Evolutionary conservation across 345 rosid species (phyloP).

Genomic region (Excoecaria cochinchinensis): DNA sequence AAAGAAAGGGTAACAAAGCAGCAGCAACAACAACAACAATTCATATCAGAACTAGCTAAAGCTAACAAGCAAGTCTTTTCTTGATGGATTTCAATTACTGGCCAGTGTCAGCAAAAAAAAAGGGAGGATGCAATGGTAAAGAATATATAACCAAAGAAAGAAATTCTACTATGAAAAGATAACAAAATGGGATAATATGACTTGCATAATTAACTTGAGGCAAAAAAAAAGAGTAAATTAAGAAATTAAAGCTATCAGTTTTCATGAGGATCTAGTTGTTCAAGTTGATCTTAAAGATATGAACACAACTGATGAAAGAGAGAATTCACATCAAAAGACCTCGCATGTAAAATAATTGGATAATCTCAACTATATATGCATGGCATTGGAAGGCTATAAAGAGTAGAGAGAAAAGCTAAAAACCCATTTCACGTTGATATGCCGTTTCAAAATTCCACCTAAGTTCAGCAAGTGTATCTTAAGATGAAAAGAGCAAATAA

Average conservation of each 20-base stretch:
- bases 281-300: neutral
- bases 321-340: neutral
- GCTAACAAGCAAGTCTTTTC: conserved; percentile 1
- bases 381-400: neutral
- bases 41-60: neutral
- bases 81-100: neutral
- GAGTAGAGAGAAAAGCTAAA: neutral
- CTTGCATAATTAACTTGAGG: neutral
- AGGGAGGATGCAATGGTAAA: neutral
- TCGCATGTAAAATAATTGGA: neutral
- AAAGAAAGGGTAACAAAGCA: neutral
- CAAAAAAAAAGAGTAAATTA: neutral
- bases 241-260: neutral
- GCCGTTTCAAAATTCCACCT: neutral
- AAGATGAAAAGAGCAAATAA: neutral
- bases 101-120: neutral
- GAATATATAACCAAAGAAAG: neutral
- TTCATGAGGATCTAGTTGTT: neutral
- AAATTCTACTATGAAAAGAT: neutral
- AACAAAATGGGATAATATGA: neutral
- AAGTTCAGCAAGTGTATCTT: neutral
- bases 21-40: no score
- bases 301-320: neutral
- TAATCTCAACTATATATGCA: neutral
- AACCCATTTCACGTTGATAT: neutral